Evolutionary conservation across 176 grass and related monocot species (phyloP).

Genomic region (Hyparrhenia diplandra): DNA sequence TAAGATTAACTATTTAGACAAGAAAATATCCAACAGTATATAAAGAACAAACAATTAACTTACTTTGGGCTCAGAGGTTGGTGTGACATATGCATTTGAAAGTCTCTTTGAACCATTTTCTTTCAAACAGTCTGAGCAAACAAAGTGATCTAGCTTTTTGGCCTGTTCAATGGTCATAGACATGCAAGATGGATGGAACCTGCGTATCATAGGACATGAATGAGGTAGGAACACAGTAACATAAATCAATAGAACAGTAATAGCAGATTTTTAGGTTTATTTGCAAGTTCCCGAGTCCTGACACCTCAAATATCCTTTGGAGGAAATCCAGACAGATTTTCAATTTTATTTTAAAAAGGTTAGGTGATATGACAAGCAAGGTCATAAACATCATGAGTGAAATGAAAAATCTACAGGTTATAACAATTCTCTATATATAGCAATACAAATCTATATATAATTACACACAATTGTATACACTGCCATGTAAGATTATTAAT

Average conservation of each 20-base stretch:
- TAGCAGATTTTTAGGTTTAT: not conserved
- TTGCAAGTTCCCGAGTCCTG: not conserved
- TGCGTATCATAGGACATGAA: slow-evolving; percentile 20
- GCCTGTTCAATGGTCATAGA: slow-evolving; percentile 68
- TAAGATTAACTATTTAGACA: not conserved
- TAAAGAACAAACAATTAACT: slow-evolving; percentile 3
- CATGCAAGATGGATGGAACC: slow-evolving; percentile 94
- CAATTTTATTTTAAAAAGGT: not conserved
- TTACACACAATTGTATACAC: not conserved
- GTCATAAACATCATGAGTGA: too few species aligned
- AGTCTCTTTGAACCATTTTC: slow-evolving; percentile 59
- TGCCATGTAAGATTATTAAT: not conserved
- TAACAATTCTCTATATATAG: not conserved
- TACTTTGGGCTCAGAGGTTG: slow-evolving; percentile 55
- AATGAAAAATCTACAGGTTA: not conserved
- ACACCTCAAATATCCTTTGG: slow-evolving; percentile 1
- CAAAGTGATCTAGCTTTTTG: slow-evolving; percentile 70
- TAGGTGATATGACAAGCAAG: slow-evolving; percentile 20
- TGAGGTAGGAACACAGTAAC: not conserved
- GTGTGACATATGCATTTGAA: slow-evolving; percentile 43
- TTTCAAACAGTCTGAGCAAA: slow-evolving; percentile 59
- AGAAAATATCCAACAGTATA: not conserved
- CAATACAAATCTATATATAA: not conserved
- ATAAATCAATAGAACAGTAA: slow-evolving; percentile 7
- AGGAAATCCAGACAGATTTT: slow-evolving; percentile 2